A percentile compares a stretch with the other conserved stretches of the same genome.
Conservation (phyloP, 306 rosid genomes). For the Carpinus fangiana region DNA sequence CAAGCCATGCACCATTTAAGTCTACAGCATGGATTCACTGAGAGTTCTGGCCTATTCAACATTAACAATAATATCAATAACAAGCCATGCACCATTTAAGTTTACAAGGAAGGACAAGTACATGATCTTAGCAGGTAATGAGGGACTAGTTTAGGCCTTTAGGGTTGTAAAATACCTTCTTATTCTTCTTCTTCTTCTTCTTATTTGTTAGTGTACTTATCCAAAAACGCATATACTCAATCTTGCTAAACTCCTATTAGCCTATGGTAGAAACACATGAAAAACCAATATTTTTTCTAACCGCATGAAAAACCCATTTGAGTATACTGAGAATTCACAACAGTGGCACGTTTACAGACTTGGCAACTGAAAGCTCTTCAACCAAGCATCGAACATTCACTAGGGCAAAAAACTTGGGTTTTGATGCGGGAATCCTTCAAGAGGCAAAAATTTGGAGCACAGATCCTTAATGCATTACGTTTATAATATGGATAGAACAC, state of each 20-base stretch:
- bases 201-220: too few relatives aligned
- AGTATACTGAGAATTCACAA: neutral
- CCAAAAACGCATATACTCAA: neutral
- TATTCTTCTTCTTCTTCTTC: too few relatives aligned
- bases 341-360: neutral
- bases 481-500: neutral
- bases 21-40: neutral
- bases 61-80: too few relatives aligned
- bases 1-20: neutral
- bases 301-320: neutral
- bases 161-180: too few relatives aligned
- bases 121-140: constrained; percentile 56
- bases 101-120: constrained; percentile 70
- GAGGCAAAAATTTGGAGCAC: too few relatives aligned
- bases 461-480: too few relatives aligned
- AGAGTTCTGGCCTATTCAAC: neutral
- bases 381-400: neutral
- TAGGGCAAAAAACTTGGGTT: neutral
- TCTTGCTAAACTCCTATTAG: neutral
- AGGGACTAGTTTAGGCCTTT: constrained; percentile 30
- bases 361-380: neutral
- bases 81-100: too few relatives aligned
- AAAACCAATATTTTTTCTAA: too few relatives aligned
- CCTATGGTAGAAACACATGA: neutral
- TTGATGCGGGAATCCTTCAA: neutral